Percentiles rank a stretch among this genome's conserved stretches.
phyloP scores from a whole-genome alignment of 2,329 filamentous ascomycete species.

The Hypoxylon sp. region DNA sequence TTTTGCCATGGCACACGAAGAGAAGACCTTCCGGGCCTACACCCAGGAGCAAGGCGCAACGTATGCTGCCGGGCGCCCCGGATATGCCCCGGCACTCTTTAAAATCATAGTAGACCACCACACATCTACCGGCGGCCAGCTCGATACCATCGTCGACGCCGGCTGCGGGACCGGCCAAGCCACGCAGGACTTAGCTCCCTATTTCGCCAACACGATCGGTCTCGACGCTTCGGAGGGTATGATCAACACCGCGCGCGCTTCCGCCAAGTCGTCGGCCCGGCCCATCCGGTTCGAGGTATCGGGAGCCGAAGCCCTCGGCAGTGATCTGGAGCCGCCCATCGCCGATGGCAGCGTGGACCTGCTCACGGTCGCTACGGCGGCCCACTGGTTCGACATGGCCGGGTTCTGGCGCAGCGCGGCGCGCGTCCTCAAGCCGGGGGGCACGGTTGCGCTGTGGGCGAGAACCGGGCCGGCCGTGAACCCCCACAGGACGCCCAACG shows the following conservation, averaged over 20 bases:
- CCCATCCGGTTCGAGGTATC: conserved; percentile 57
- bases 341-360: conserved; percentile 58
- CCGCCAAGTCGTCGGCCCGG: conserved; percentile 41
- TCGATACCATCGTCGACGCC: conserved; percentile 62
- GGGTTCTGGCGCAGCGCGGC: conserved; percentile 62
- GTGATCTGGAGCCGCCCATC: conserved; percentile 42
- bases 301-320: conserved; percentile 58
- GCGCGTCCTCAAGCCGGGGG: conserved; percentile 61
- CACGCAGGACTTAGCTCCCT: conserved; percentile 57
- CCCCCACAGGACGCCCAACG: conserved; percentile 53
- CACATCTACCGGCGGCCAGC: conserved; percentile 56
- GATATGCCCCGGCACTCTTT: conserved; percentile 62
- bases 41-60: conserved; percentile 39
- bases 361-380: conserved; percentile 62
- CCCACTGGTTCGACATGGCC: conserved; percentile 69
- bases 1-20: conserved; percentile 28
- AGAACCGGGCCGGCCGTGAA: conserved; percentile 23
- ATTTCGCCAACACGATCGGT: conserved; percentile 61
- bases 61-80: conserved; percentile 53
- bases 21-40: conserved; percentile 61
- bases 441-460: conserved; percentile 66
- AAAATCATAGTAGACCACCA: conserved; percentile 61
- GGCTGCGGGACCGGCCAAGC: conserved; percentile 69
- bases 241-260: conserved; percentile 60
- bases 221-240: conserved; percentile 65